A percentile compares a stretch with the other conserved stretches of the same genome.
Conservation (phyloP, 2,329 filamentous ascomycete species). For the Fusarium sp. region DNA sequence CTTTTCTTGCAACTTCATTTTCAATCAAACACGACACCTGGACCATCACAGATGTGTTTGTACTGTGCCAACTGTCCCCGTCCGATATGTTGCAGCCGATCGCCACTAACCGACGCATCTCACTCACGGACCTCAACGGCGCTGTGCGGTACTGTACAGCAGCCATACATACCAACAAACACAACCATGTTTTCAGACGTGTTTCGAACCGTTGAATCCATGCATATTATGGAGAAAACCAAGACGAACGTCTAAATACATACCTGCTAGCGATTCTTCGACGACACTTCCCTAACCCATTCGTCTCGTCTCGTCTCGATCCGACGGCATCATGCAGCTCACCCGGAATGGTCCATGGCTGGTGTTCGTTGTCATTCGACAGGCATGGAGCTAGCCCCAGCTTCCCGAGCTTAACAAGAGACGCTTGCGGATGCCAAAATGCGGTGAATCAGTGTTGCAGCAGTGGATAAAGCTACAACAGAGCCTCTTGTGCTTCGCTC, state of each 20-base stretch:
- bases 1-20: background rate
- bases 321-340: constrained; percentile 41
- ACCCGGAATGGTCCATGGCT: constrained; percentile 39
- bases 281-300: constrained; percentile 31
- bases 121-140: constrained; percentile 2
- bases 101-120: constrained; percentile 23
- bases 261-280: background rate
- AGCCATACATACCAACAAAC: background rate
- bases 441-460: constrained; percentile 44
- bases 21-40: background rate
- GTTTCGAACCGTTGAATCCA: background rate
- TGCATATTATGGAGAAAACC: background rate
- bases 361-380: constrained; percentile 33
- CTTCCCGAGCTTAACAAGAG: constrained; percentile 37
- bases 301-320: constrained; percentile 33
- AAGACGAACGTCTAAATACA: background rate
- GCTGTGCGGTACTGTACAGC: background rate
- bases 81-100: constrained; percentile 12
- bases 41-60: background rate
- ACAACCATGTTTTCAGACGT: background rate
- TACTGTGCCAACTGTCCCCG: background rate
- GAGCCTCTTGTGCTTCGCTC: constrained; percentile 32
- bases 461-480: constrained; percentile 26
- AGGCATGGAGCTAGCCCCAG: constrained; percentile 35
- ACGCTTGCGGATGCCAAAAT: constrained; percentile 45